A percentile compares a stretch with the other conserved stretches of the same genome.
These are phyloP conservation scores for California macrophylla DNA, from an alignment of 441 rosid genomes.

Conservation along the genomic window DNA sequence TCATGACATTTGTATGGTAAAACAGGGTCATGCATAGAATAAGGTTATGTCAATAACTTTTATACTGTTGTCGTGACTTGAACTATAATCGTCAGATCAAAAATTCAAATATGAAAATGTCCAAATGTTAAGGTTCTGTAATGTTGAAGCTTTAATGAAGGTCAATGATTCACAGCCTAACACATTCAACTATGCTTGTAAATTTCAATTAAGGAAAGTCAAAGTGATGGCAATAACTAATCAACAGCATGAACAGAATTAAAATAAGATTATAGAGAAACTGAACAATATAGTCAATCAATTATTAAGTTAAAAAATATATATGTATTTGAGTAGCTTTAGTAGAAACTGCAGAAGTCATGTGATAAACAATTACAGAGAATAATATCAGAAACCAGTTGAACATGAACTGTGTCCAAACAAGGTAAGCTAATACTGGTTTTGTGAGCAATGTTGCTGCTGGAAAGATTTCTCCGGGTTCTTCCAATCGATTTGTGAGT, in stretches of 20 bases:
- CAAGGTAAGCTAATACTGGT: neutral
- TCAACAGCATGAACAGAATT: neutral
- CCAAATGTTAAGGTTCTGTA: neutral
- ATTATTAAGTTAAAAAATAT: neutral
- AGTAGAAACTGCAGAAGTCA: neutral
- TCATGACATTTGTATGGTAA: no score
- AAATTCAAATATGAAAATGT: no score
- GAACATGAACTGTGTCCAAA: neutral
- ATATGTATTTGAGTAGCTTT: neutral
- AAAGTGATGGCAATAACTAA: neutral
- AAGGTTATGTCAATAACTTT: no score
- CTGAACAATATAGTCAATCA: neutral
- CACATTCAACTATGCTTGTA: no score
- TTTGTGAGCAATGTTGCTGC: conserved; percentile 36
- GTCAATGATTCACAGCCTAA: neutral
- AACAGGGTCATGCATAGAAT: no score
- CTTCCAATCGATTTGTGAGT: conserved; percentile 49
- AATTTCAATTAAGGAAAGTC: neutral
- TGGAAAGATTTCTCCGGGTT: conserved; percentile 62
- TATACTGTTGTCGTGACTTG: no score
- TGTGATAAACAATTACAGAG: neutral
- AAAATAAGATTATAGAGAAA: neutral
- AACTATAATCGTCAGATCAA: no score
- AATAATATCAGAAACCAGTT: neutral
- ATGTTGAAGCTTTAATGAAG: neutral